Percentiles rank a stretch among this genome's conserved stretches.
Conservation (phyloP, 768 basidiomycete species). For the Tephrocybe rancida region DNA sequence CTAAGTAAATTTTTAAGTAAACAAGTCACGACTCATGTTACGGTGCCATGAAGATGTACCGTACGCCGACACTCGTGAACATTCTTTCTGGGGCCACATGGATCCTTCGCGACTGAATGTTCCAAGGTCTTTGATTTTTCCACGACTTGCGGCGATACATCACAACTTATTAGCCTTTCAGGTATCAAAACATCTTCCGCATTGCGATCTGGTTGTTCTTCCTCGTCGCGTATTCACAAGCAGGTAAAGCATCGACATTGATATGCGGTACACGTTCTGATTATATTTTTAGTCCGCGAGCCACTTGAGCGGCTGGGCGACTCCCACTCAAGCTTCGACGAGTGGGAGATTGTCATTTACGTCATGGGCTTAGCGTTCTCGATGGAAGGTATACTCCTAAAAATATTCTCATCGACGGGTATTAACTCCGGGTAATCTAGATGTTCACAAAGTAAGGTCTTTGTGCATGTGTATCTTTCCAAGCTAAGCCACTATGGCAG, state of each 20-base stretch:
- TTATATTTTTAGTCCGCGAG: constrained; percentile 57
- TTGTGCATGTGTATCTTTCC: not conserved
- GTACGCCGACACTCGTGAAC: constrained; percentile 56
- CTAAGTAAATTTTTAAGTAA: not conserved
- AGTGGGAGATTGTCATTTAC: constrained; percentile 83
- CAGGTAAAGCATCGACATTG: constrained; percentile 48
- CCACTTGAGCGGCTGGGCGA: constrained; percentile 74
- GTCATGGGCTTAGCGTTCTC: constrained; percentile 75
- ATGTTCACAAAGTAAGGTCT: constrained; percentile 53
- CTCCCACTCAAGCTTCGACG: constrained; percentile 57
- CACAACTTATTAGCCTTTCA: constrained; percentile 22
- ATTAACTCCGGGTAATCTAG: constrained; percentile 25
- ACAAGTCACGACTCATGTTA: not conserved
- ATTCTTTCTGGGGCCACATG: constrained; percentile 69
- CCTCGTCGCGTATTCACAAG: constrained; percentile 80
- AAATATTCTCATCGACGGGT: not conserved
- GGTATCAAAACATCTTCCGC: constrained; percentile 87
- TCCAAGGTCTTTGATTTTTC: constrained; percentile 51
- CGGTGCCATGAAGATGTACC: constrained; percentile 55
- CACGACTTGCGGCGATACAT: not conserved
- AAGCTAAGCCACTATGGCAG: constrained; percentile 34
- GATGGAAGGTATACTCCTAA: constrained; percentile 64
- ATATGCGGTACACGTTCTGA: not conserved
- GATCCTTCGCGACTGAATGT: constrained; percentile 80
- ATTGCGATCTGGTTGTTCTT: constrained; percentile 79